Conservation (phyloP, 805 yeast genomes). For the Candida peoriensis region DNA sequence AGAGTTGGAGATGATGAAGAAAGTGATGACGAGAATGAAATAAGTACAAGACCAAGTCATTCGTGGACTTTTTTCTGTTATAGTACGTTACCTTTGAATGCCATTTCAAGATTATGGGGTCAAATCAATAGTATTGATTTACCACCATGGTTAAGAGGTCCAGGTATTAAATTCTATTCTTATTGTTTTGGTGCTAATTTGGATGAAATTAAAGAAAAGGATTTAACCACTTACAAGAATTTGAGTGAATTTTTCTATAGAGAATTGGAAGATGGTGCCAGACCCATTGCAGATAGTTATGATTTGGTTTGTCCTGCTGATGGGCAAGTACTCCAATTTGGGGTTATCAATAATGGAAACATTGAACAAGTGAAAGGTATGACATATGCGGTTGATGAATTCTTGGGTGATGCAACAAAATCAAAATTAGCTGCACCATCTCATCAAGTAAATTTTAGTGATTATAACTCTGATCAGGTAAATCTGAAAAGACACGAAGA, state of each 20-base stretch:
- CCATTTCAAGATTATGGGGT: slow-evolving; percentile 94
- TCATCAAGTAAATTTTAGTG: slow-evolving; percentile 41
- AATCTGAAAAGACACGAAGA: slow-evolving; percentile 55
- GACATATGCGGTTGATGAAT: slow-evolving; percentile 84
- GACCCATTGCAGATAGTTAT: slow-evolving; percentile 66
- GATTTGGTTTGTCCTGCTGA: slow-evolving; percentile 88
- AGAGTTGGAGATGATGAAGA: slow-evolving; percentile 20
- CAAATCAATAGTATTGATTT: slow-evolving; percentile 73
- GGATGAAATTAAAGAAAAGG: slow-evolving; percentile 83
- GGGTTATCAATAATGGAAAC: slow-evolving; percentile 73
- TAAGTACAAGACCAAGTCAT: slow-evolving; percentile 50
- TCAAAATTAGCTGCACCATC: slow-evolving; percentile 50
- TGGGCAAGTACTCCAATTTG: slow-evolving; percentile 84
- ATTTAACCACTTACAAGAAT: slow-evolving; percentile 68
- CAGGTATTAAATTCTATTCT: slow-evolving; percentile 76
- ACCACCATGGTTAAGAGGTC: slow-evolving; percentile 84
- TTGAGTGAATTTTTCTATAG: slow-evolving; percentile 91
- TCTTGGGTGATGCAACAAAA: slow-evolving; percentile 57
- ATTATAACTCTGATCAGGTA: slow-evolving; percentile 34
- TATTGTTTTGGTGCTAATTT: slow-evolving; percentile 80
- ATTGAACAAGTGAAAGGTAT: slow-evolving; percentile 97
- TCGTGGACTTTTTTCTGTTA: slow-evolving; percentile 91
- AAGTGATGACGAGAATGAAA: slow-evolving; percentile 20
- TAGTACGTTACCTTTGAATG: slow-evolving; percentile 84
- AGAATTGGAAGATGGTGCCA: slow-evolving; percentile 64